Base-by-base conservation (phyloP, 176 grass and related monocot genomes). In the Oryza brachyantha region DNA sequence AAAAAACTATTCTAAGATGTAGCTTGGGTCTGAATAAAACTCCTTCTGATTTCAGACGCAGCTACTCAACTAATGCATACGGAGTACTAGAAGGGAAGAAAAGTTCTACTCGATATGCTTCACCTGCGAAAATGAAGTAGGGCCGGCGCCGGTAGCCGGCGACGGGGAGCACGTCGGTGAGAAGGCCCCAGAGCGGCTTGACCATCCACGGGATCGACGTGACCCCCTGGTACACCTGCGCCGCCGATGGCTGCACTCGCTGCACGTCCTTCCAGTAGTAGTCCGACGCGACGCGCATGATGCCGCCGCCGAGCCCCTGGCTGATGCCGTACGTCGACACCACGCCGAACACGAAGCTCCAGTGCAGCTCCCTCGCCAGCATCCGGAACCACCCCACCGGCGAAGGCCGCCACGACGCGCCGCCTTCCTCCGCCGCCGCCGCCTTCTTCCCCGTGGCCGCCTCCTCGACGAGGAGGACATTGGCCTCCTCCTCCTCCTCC, bases 191-290 rank as follows among this genome's bases (percentile, higher is more conserved):
- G 39, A 97, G 41, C 43, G 93, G 93, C 74, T 97, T 97, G 75
- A 97, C 48, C 62, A 97, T 90, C 94, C 94, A 97, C 1, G 94
- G 94, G 81, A 97, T 90, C 8, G 66, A 90, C 2, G 78, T 86
- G 71, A 97, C 61, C 27, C 94, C 91, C 43, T 97, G 91, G 82
- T 97, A 97, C 40, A 94, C 89, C 94, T 97, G 94, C 55, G 94
- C 91, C 13, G 83, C 93, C 16, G 90, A 91, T 14, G 93, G 93
- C 77, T 91, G 93, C 55, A 93, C 90, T 83, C 70, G 74, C 84
- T 97, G 94, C 74, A 97, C 91, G 76, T 97, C 94, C 71, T 97
- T 97, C 91, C 94, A 94, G 86, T 97, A 97, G 83, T 92, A 97
- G 75, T 94, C 89, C 8, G 94, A 84, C 5, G 88, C 91, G n/a